Evolutionary conservation across 768 basidiomycete species (phyloP), one percentile per base, ranked within the genome.

Genomic region (Coprinopsis marcescibilis): DNA sequence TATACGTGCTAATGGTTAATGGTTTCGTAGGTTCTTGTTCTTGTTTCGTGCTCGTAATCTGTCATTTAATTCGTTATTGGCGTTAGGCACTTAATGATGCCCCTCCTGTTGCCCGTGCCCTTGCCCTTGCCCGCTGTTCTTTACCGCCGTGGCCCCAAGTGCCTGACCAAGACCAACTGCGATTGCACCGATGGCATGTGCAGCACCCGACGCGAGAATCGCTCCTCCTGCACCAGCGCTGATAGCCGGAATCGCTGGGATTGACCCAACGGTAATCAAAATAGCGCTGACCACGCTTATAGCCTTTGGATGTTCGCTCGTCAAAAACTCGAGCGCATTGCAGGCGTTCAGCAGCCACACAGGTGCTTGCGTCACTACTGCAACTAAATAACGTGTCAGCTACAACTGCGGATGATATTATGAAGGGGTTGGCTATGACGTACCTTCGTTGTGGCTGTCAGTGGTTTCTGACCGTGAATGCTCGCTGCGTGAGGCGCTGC

Each of bases 271-370:
- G 2, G 85, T 86, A 58, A 89, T 85, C 49, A 89, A 75, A 43
- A 89, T 78, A 5, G 86, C 86, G 52, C 83, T 83, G 43, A 88
- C 61, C 26, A 85, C 75, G 51, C 76, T 81, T 83, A 87, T 72
- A 37, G 70, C 77, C 59, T 82, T 82, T 8, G 87, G 87, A 55
- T 89, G 85, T 54, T 89, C 87, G 50, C 70, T 75, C 8, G 78
- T 78, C 44, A 89, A 76, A 65, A 75, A 84, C 45, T 87, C 84
- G 50, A 89, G 72, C 8, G 87, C 86, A 39, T 72, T 78, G 54
- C 81, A 81, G 1, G 87, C 86, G 55, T 87, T 88, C 46, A 89
- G 59, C 14, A 89, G 72, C 86, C 86, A 89, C 0, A 78, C 66
- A 0, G 86, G 86, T 10, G 80, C 86, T 49, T 84, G 76, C 13